Base-by-base conservation (phyloP, 495 filamentous ascomycete species). In the Penicillium soppii region DNA sequence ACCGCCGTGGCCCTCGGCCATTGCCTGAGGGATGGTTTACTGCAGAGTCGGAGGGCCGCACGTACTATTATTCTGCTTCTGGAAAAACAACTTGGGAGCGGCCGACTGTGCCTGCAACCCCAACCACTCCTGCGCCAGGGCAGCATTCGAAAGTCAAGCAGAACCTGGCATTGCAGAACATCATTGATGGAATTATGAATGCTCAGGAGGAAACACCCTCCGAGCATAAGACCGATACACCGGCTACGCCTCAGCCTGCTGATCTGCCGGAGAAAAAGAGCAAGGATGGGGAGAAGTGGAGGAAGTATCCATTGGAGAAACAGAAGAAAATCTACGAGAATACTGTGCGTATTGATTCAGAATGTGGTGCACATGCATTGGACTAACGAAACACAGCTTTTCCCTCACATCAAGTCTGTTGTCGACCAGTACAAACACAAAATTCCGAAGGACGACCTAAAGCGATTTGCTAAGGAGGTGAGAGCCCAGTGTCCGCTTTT, bases 241-340 rank as follows among this genome's bases (percentile, higher is more conserved):
- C 80, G 2, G 69, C 59, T 5, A 80, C 80, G 5, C 77, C 78
- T 1, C 74, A 77, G 39, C 66, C 70, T 9, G 79, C 73, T 20
- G 80, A 81, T 10, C 76, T 77, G 5, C 81, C 83, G 36, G 82
- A 86, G 47, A 80, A 80, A 43, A 88, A 85, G 39, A 53, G 47
- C 62, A 81, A 82, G 50, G 70, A 71, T 7, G 68, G 66, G 29
- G 89, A 94, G 48, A 92, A 89, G 67, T 97, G 92, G 92, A 80
- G 83, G 56, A 84, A 79, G 59, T 80, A 86, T 47, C 76, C 84
- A 15, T 73, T 89, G 53, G 90, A 96, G 46, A 96, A 96, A 68
- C 86, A 91, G 66, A 92, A 89, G 80, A 95, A 90, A 70, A 74
- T 95, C 3, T 97, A 96, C 56, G 91, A 95, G 65, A 91, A 90